Base-by-base conservation (phyloP, 2,329 filamentous ascomycete species). In the Penicillium sclerotiorum region DNA sequence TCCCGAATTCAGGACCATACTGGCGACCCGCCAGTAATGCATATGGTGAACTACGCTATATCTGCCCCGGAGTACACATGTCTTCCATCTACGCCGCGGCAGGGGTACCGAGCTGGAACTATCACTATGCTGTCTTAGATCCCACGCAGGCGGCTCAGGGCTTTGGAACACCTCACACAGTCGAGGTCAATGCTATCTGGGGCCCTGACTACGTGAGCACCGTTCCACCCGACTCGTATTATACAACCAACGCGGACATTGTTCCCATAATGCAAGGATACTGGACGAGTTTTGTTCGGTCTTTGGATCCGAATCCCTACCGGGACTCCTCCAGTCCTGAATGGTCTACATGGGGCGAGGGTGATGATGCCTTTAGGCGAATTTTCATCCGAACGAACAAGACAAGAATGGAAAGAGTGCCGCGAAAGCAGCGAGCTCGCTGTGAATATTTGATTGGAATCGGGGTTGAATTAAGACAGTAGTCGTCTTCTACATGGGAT, bases 261-360 rank as follows among this genome's bases (percentile, higher is more conserved):
- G 77, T 87, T 1, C 75, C 80, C 0, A 70, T 87, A 0, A 79
- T 88, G 22, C 85, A 89, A 61, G 79, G 77, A 0, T 92, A 90
- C 67, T 91, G 87, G 86, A 82, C 84, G 1, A 88, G 84, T 56
- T 92, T 92, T 63, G 83, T 92, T 52, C 73, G 80, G 21, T 76
- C 75, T 0, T 77, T 83, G 30, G 76, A 92, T 65, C 88, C 88
- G 0, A 92, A 91, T 63, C 73, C 59, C 13, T 69, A 77, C 47
- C 75, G 81, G 8, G 55, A 68, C 36, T 30, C 54, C 0, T 77
- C 75, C 0, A 73, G 73, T 36, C 80, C 81, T 3, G 67, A 68
- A 47, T 87, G 84, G 84, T 66, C 72, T 53, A 64, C 66, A 4
- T 84, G 76, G 40, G 65, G 52, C 1, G 45, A 54, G 11, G 59